Percentiles rank a stretch among this genome's conserved stretches.
phyloP scores from a whole-genome alignment of 1,284 basidiomycete genomes.

The Boletus sp. region DNA sequence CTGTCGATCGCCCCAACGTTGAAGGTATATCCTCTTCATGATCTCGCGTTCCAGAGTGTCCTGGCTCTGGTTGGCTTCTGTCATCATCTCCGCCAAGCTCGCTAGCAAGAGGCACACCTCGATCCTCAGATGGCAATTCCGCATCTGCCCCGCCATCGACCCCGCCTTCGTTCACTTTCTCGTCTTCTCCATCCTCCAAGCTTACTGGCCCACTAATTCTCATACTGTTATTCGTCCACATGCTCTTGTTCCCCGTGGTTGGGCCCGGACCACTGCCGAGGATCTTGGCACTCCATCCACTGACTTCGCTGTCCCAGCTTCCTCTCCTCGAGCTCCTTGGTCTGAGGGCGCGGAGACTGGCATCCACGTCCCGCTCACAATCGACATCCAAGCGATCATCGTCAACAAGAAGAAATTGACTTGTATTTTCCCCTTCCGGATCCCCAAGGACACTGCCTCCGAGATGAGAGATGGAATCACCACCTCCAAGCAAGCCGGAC shows the following conservation, averaged over 20 bases:
- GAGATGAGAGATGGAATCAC: constrained; percentile 71
- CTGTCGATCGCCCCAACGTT: constrained; percentile 30
- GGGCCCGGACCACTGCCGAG: constrained; percentile 40
- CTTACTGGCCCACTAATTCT: constrained; percentile 50
- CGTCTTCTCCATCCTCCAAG: constrained; percentile 32
- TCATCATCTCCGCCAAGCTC: constrained; percentile 8
- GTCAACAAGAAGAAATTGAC: constrained; percentile 58
- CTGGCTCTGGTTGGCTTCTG: constrained; percentile 3
- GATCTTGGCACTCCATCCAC: constrained; percentile 76
- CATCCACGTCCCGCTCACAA: constrained; percentile 62
- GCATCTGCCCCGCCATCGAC: constrained; percentile 8
- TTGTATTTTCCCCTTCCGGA: constrained; percentile 59
- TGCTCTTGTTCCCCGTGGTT: constrained; percentile 46
- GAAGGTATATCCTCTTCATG: constrained; percentile 23
- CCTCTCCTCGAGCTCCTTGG: constrained; percentile 76
- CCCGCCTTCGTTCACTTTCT: constrained; percentile 18
- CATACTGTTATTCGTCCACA: constrained; percentile 56
- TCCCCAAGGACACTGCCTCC: constrained; percentile 48
- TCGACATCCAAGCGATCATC: constrained; percentile 54
- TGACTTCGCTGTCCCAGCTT: constrained; percentile 81
- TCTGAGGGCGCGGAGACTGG: constrained; percentile 74
- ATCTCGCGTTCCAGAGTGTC: constrained; percentile 1
- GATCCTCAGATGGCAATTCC: constrained; percentile 12
- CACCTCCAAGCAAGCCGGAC: constrained; percentile 46
- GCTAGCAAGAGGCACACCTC: constrained; percentile 3